Conservation (phyloP, 306 rosid genomes). For the Carpinus fangiana region DNA sequence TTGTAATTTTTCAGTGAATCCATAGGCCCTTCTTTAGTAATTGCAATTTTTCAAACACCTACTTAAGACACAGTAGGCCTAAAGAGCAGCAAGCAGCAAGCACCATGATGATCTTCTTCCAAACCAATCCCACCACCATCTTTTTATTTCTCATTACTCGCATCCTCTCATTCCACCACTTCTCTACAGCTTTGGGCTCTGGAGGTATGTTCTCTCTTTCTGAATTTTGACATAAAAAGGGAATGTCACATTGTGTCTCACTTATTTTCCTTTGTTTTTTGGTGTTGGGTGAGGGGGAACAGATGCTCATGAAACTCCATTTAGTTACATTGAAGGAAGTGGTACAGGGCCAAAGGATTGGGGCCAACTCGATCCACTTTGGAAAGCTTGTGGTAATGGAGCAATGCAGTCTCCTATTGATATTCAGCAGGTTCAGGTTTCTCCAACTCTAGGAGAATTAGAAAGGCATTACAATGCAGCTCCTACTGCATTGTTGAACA, state of each 20-base stretch:
- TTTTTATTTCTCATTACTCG: conserved; percentile 24
- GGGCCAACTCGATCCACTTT: conserved; percentile 54
- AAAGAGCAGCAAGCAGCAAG: background rate
- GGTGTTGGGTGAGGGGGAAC: background rate
- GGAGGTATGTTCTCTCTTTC: conserved; percentile 46
- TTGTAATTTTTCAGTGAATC: too few species aligned
- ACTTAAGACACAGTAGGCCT: background rate
- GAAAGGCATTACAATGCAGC: conserved; percentile 50
- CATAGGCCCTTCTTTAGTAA: too few species aligned
- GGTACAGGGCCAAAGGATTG: conserved; percentile 68
- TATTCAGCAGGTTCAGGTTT: conserved; percentile 41
- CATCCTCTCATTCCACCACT: conserved; percentile 27
- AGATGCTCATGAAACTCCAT: conserved; percentile 45
- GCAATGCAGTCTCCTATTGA: conserved; percentile 82
- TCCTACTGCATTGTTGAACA: conserved; percentile 57
- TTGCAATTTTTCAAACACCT: too few species aligned
- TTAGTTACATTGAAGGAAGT: conserved; percentile 44
- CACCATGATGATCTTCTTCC: conserved; percentile 2
- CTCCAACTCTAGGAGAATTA: conserved; percentile 51
- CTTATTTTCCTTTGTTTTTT: background rate
- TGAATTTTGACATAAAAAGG: background rate
- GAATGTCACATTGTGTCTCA: background rate
- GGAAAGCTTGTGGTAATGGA: conserved; percentile 66
- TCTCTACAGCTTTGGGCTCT: conserved; percentile 35
- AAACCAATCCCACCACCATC: conserved; percentile 22